These are phyloP conservation scores for Suillus cothurnatus DNA, from an alignment of 768 basidiomycete species.

Conservation along the genomic window DNA sequence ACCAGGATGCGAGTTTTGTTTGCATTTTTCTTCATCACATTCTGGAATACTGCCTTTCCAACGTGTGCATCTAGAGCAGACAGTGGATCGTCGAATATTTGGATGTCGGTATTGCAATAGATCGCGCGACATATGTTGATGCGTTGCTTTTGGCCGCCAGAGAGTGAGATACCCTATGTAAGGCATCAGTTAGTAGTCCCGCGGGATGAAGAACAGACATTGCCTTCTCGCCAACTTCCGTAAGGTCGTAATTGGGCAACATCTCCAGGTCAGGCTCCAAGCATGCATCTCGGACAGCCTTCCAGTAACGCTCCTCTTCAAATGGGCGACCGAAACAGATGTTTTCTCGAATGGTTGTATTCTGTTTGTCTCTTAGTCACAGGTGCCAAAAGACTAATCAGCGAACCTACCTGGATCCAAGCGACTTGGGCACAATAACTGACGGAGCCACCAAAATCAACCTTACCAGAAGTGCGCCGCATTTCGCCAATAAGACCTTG, in stretches of 20 bases:
- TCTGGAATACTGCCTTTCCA: slow-evolving; percentile 83
- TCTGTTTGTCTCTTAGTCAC: slow-evolving; percentile 39
- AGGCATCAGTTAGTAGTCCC: neutral
- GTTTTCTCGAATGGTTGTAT: slow-evolving; percentile 87
- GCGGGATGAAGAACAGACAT: slow-evolving; percentile 13
- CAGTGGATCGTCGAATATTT: slow-evolving; percentile 83
- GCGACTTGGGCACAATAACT: slow-evolving; percentile 86
- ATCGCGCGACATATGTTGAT: slow-evolving; percentile 86
- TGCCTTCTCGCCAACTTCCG: slow-evolving; percentile 79
- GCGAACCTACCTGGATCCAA: slow-evolving; percentile 74
- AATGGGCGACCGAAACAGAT: slow-evolving; percentile 86
- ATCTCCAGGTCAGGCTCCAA: slow-evolving; percentile 80
- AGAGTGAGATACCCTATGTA: slow-evolving; percentile 75
- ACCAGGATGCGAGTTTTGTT: slow-evolving; percentile 87
- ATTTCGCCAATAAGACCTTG: slow-evolving; percentile 85
- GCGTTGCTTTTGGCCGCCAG: slow-evolving; percentile 81
- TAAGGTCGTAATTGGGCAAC: slow-evolving; percentile 75
- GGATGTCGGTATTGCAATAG: slow-evolving; percentile 84
- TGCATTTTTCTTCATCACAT: slow-evolving; percentile 67
- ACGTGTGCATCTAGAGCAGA: slow-evolving; percentile 95
- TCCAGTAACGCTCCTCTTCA: slow-evolving; percentile 82
- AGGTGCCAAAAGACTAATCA: slow-evolving; percentile 2
- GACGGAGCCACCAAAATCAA: slow-evolving; percentile 74
- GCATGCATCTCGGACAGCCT: slow-evolving; percentile 75
- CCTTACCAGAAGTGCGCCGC: slow-evolving; percentile 64